Percentiles rank a stretch among this genome's conserved stretches.
Conservation (phyloP, 495 filamentous ascomycete genomes). For the Talaromyces trachyspermus region DNA sequence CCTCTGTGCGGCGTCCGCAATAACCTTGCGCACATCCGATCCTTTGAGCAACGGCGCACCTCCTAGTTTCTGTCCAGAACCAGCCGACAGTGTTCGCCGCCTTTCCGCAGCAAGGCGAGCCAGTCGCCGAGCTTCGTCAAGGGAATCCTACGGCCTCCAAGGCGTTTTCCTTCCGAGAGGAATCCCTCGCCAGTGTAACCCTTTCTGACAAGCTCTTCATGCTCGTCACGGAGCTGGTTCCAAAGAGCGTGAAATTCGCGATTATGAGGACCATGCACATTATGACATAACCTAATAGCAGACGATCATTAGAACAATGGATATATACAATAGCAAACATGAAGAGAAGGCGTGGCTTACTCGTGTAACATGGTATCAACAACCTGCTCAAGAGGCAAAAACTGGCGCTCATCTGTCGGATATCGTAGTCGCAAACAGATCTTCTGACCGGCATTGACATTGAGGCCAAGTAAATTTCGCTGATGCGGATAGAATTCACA, state of each 20-base stretch:
- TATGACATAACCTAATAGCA: constrained; percentile 62
- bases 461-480: constrained; percentile 71
- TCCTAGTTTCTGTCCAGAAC: constrained; percentile 69
- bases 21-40: constrained; percentile 65
- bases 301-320: too few species aligned
- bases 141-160: constrained; percentile 64
- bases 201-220: constrained; percentile 63
- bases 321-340: too few species aligned
- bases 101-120: constrained; percentile 73
- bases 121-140: constrained; percentile 67
- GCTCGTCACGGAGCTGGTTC: constrained; percentile 82
- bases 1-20: constrained; percentile 64
- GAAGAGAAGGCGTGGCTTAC: constrained; percentile 26
- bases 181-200: constrained; percentile 94
- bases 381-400: constrained; percentile 72
- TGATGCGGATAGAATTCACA: constrained; percentile 79
- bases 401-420: constrained; percentile 64
- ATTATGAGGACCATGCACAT: constrained; percentile 75
- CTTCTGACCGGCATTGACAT: constrained; percentile 65
- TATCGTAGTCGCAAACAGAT: constrained; percentile 83
- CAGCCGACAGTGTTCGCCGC: constrained; percentile 47
- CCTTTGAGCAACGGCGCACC: constrained; percentile 55
- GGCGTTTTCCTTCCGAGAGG: constrained; percentile 61
- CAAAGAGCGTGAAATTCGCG: constrained; percentile 75
- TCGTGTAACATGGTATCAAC: constrained; percentile 95